Evolutionary conservation across 306 rosid species (phyloP).

Genomic region (Cajanus cajan): DNA sequence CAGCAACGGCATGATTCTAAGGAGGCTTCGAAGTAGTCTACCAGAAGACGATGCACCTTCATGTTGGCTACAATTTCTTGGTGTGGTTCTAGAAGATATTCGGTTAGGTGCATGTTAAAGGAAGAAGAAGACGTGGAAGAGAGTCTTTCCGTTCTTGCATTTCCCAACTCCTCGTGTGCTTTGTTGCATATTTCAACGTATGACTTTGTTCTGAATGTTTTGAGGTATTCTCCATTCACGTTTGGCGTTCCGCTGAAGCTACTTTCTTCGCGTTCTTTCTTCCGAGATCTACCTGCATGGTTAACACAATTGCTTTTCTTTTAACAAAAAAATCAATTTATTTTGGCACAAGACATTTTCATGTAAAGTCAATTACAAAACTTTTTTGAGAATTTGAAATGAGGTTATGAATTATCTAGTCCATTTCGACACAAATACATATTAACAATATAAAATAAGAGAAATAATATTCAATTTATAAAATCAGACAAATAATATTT

Average conservation of each 20-base stretch:
- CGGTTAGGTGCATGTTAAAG: neutral
- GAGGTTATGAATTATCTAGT: too few species aligned
- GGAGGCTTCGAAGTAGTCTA: conserved; percentile 67
- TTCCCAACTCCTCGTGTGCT: conserved; percentile 25
- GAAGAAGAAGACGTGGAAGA: conserved; percentile 16
- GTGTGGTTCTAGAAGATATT: conserved; percentile 58
- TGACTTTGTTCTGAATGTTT: conserved; percentile 76
- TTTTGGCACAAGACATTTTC: too few species aligned
- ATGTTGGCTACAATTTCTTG: conserved; percentile 48
- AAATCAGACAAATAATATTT: too few species aligned
- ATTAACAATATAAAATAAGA: too few species aligned
- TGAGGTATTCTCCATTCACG: conserved; percentile 63
- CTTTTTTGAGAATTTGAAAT: too few species aligned
- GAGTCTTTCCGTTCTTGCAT: neutral
- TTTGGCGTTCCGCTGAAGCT: conserved; percentile 48
- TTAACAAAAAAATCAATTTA: too few species aligned
- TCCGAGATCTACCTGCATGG: conserved; percentile 47
- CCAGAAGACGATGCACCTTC: conserved; percentile 54
- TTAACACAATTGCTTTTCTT: too few species aligned
- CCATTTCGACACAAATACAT: too few species aligned
- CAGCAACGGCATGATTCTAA: conserved; percentile 56
- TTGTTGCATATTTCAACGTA: conserved; percentile 63
- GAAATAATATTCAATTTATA: too few species aligned
- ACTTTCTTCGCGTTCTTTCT: conserved; percentile 29
- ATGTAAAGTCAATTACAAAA: too few species aligned